Evolutionary conservation across 352 stramenopile genomes (phyloP), one percentile per base, ranked within the genome.

Genomic region (Aphanomyces invadans): DNA sequence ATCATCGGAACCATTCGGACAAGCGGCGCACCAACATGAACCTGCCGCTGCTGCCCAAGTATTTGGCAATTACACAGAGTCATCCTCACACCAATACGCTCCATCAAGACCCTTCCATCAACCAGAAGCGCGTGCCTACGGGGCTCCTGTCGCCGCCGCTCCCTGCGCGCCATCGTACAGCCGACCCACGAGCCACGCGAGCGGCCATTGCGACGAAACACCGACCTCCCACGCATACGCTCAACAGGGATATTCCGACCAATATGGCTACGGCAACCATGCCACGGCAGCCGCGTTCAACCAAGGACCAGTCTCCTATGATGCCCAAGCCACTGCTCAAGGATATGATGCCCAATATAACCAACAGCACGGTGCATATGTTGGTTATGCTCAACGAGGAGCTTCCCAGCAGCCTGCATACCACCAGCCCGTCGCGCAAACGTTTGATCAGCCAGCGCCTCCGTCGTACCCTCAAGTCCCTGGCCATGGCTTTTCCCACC

Each of bases 381-480:
- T 17, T 45, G 44, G 44, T 9, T 52, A 52, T 52, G 44, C 12
- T 4, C 44, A 52, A 52, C 44, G 7, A 42, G 36, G 36, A 15
- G 7, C 7, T 15, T 15, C 7, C 7, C 36, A 42, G 36, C 36
- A 7, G 7, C 36, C 36, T 42, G 36, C 15, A 7, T 32, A 57
- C 12, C 29, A 32, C 12, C 49, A 57, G 17, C 49, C 49, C 19
- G 49, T 57, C 4, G 49, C 49, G 9, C 49, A 57, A 57, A 57
- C 49, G 3, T 57, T 57, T 57, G 49, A 57, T n/a, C 49, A 57
- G 29, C 49, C 49, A 33, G 49, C 49, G 21, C 25, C 29, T 17
- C 49, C 49, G 25, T 57, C 49, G 29, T 57, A 57, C 29, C 49
- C 49, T n/a, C 49, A 57, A 57, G 29, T 26, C 7, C 49, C 49